phyloP scores from a whole-genome alignment of 805 yeast genomes.

The Wickerhamiella bombiphila region DNA sequence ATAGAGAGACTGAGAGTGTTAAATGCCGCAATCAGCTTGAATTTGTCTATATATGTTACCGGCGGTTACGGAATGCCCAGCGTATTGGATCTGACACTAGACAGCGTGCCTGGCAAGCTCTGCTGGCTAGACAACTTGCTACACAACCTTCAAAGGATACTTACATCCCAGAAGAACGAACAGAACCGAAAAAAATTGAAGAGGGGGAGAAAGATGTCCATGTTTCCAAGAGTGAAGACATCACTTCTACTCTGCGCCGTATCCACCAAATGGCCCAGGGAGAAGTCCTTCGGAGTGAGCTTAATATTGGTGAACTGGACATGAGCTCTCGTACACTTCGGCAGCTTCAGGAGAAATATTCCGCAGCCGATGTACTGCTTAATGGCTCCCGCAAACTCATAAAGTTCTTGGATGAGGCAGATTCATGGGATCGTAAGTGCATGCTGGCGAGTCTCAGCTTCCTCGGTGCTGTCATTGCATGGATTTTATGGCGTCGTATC shows the following conservation, averaged over 20 bases:
- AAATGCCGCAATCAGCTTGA: not conserved
- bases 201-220: slow-evolving; percentile 6
- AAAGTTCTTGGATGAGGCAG: slow-evolving; percentile 27
- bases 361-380: slow-evolving; percentile 25
- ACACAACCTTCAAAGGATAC: not conserved
- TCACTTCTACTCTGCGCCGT: slow-evolving; percentile 21
- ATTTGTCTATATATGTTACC: slow-evolving; percentile 5
- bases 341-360: slow-evolving; percentile 24
- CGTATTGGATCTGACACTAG: slow-evolving; percentile 6
- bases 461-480: slow-evolving; percentile 23
- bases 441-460: slow-evolving; percentile 27
- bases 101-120: not conserved
- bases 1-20: too few relatives aligned
- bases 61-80: slow-evolving; percentile 18
- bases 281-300: slow-evolving; percentile 25
- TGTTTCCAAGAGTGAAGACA: slow-evolving; percentile 18
- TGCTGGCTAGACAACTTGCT: not conserved
- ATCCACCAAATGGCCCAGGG: slow-evolving; percentile 26
- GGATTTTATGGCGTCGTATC: slow-evolving; percentile 28
- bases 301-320: slow-evolving; percentile 28
- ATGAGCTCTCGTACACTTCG: slow-evolving; percentile 23
- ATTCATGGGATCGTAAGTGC: slow-evolving; percentile 24
- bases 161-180: not conserved
- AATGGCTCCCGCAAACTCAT: slow-evolving; percentile 26
- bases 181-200: slow-evolving; percentile 1